Percentiles rank a stretch among this genome's conserved stretches.
Conservation (phyloP, 352 stramenopile species). For the Pythium plurisporium region DNA sequence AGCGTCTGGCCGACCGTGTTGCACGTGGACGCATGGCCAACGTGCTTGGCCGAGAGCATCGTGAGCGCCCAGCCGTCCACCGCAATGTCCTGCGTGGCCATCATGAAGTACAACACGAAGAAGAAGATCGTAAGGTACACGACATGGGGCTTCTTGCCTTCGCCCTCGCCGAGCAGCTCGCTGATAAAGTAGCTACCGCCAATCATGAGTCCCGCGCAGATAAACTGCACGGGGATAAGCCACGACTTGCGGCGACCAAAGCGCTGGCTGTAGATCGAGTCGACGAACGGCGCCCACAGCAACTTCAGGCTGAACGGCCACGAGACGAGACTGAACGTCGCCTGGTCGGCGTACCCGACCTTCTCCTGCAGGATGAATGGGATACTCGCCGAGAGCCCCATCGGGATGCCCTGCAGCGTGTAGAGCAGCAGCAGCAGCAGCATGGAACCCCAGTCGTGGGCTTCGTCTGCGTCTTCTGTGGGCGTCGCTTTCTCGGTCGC, state of each 20-base stretch:
- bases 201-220: conserved; percentile 96
- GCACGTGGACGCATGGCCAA: conserved; percentile 94
- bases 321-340: conserved; percentile 96
- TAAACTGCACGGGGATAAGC: conserved; percentile 97
- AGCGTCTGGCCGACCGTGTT: conserved; percentile 97
- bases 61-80: conserved; percentile 99
- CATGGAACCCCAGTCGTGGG: conserved; percentile 73
- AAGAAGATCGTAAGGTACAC: conserved; percentile 94
- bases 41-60: conserved; percentile 97
- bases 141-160: conserved; percentile 84
- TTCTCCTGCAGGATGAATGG: conserved; percentile 99
- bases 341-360: conserved; percentile 95
- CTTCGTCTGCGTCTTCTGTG: conserved; percentile 31
- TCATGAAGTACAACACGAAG: conserved; percentile 98
- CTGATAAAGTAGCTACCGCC: conserved; percentile 79
- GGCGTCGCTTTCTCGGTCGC: conserved; percentile 8
- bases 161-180: conserved; percentile 80
- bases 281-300: conserved; percentile 98
- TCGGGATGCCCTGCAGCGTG: conserved; percentile 98
- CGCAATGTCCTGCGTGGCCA: conserved; percentile 99
- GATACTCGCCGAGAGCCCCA: conserved; percentile 97
- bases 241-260: conserved; percentile 95
- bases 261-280: conserved; percentile 89
- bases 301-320: conserved; percentile 99
- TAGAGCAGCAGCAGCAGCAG: conserved; percentile 96